phyloP scores from a whole-genome alignment of 116 monocot genomes.

The Posidonia oceanica region DNA sequence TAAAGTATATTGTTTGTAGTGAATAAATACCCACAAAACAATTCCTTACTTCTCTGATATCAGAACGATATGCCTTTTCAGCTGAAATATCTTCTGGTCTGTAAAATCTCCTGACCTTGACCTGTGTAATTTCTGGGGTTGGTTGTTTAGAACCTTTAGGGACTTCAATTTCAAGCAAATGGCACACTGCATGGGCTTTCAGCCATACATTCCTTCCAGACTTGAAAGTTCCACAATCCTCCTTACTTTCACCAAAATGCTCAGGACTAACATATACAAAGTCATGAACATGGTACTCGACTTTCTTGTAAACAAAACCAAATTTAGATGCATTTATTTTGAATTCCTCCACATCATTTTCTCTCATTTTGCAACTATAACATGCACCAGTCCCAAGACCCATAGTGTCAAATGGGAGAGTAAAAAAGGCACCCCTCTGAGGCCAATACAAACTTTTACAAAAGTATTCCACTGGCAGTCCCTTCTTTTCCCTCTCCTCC shows the following conservation, averaged over 20 bases:
- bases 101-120: constrained; percentile 85
- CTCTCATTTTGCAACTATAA: constrained; percentile 51
- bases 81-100: constrained; percentile 89
- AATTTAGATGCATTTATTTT: constrained; percentile 21
- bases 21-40: background rate
- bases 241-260: constrained; percentile 42
- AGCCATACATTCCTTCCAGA: constrained; percentile 82
- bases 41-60: constrained; percentile 76
- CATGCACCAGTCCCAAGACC: constrained; percentile 80
- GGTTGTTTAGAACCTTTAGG: constrained; percentile 29
- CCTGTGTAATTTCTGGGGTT: constrained; percentile 21
- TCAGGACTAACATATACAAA: constrained; percentile 71
- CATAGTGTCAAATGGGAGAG: constrained; percentile 39
- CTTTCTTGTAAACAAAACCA: constrained; percentile 52
- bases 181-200: constrained; percentile 75
- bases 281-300: constrained; percentile 58
- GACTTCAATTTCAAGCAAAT: constrained; percentile 42
- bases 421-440: constrained; percentile 72
- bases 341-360: constrained; percentile 29
- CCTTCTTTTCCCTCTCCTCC: constrained; percentile 82
- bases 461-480: constrained; percentile 53
- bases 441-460: constrained; percentile 93
- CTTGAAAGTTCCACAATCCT: constrained; percentile 59
- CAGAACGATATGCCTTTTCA: constrained; percentile 68
- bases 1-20: background rate